Percentiles rank a stretch among this genome's conserved stretches.
These are phyloP conservation scores for Phytopythium boreale DNA, from an alignment of 352 stramenopile genomes.

Conservation along the genomic window DNA sequence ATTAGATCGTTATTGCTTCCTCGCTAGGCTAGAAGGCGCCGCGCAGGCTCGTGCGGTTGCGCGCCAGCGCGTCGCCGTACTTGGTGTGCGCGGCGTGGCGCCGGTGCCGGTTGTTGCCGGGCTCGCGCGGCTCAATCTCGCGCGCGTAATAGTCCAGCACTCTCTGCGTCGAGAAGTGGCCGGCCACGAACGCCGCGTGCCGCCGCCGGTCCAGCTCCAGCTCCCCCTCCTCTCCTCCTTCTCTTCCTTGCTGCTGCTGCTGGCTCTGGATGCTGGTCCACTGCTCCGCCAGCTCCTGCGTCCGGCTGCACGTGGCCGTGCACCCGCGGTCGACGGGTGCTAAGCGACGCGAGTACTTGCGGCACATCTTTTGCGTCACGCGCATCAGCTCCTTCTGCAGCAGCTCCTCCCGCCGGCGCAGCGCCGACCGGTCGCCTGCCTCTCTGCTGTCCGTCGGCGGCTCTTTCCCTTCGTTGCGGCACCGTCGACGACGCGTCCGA, in stretches of 20 bases:
- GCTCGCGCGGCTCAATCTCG: slow-evolving; percentile 42
- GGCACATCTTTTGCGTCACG: slow-evolving; percentile 63
- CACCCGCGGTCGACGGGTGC: slow-evolving; percentile 15
- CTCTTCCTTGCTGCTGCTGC: slow-evolving; percentile 19
- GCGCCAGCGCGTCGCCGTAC: slow-evolving; percentile 62
- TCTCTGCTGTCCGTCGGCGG: not conserved
- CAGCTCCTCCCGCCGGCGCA: slow-evolving; percentile 30
- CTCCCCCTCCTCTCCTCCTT: slow-evolving; percentile 11
- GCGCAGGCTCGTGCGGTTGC: slow-evolving; percentile 51
- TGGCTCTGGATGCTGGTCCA: slow-evolving; percentile 35
- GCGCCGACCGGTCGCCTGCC: slow-evolving; percentile 18
- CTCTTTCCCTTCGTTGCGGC: not conserved
- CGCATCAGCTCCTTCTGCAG: slow-evolving; percentile 54
- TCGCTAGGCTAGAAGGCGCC: slow-evolving; percentile 36
- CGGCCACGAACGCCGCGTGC: slow-evolving; percentile 54
- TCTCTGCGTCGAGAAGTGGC: slow-evolving; percentile 51
- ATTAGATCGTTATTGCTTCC: not conserved
- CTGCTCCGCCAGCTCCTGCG: slow-evolving; percentile 36
- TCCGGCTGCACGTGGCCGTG: slow-evolving; percentile 27
- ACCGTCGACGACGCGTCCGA: slow-evolving; percentile 1
- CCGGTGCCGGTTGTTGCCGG: slow-evolving; percentile 40
- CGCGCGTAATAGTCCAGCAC: slow-evolving; percentile 63
- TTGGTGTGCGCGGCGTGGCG: slow-evolving; percentile 56
- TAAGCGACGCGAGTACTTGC: slow-evolving; percentile 66
- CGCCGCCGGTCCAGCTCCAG: slow-evolving; percentile 27